These are phyloP conservation scores for Fusarium chuoi DNA, from an alignment of 2,329 filamentous ascomycete genomes.

Conservation along the genomic window DNA sequence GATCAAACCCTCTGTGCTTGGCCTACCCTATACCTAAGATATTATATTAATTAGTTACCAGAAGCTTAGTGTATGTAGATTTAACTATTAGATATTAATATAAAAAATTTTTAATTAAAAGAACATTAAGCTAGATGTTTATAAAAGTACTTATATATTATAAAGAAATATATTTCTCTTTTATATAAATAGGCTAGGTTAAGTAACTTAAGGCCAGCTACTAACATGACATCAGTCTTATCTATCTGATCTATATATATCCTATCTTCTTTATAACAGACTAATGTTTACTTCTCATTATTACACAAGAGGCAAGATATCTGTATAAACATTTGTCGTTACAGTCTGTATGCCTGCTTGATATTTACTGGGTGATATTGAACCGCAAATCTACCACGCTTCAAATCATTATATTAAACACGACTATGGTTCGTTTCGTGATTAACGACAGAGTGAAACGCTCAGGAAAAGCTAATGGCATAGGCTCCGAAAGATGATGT, in stretches of 20 bases:
- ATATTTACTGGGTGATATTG: background rate
- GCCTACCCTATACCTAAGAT: background rate
- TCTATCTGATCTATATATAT: background rate
- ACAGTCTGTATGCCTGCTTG: background rate
- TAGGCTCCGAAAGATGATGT: slow-evolving; percentile 72
- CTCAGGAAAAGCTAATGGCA: slow-evolving; percentile 1
- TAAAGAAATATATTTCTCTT: background rate
- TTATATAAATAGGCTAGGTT: background rate
- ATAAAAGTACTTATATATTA: background rate
- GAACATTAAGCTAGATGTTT: background rate
- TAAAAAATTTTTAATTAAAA: no score
- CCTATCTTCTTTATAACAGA: background rate
- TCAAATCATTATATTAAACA: background rate
- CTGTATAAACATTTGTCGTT: background rate
- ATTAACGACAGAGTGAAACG: no score
- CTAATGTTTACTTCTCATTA: background rate
- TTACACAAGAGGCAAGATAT: background rate
- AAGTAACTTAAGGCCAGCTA: background rate
- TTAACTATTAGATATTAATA: background rate
- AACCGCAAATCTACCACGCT: background rate
- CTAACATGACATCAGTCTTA: slow-evolving; percentile 27
- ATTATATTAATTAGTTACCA: background rate
- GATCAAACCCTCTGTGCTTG: background rate
- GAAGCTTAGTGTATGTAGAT: background rate
- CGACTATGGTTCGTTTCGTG: slow-evolving; percentile 16